Conservation (phyloP, 768 basidiomycete species). For the Kondoa subrosea region DNA sequence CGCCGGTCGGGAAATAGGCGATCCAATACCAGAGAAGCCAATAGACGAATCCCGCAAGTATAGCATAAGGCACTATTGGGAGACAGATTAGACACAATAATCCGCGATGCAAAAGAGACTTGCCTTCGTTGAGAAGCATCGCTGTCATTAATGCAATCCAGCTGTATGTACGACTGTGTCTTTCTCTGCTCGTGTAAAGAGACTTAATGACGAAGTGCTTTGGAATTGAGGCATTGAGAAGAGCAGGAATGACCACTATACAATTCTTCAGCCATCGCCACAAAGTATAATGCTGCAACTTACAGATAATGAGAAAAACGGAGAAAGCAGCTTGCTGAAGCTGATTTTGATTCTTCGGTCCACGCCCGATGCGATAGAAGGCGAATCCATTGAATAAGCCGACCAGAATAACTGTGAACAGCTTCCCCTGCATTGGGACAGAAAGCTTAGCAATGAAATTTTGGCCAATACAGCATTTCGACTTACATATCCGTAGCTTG, state of each 20-base stretch:
- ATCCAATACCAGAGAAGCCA: neutral
- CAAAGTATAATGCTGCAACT: neutral
- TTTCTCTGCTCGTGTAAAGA: neutral
- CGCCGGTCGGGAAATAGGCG: neutral
- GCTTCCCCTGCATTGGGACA: neutral
- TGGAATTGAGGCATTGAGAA: neutral
- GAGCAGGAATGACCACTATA: neutral
- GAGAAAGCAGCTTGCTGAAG: neutral
- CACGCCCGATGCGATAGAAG: neutral
- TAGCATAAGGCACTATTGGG: neutral
- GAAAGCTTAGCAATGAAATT: neutral
- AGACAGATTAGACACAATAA: neutral
- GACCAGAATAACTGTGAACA: neutral
- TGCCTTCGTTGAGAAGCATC: neutral
- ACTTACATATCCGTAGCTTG: neutral
- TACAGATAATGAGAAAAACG: neutral
- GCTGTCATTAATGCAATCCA: neutral
- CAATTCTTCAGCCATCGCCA: neutral
- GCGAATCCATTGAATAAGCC: slow-evolving; percentile 2
- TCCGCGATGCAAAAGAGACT: neutral
- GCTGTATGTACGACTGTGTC: neutral
- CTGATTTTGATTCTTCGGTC: neutral
- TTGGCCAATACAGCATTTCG: neutral
- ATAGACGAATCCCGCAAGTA: neutral
- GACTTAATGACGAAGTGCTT: neutral